These are phyloP conservation scores for Mrakia hoshinonis DNA, from an alignment of 768 basidiomycete species.

Conservation along the genomic window DNA sequence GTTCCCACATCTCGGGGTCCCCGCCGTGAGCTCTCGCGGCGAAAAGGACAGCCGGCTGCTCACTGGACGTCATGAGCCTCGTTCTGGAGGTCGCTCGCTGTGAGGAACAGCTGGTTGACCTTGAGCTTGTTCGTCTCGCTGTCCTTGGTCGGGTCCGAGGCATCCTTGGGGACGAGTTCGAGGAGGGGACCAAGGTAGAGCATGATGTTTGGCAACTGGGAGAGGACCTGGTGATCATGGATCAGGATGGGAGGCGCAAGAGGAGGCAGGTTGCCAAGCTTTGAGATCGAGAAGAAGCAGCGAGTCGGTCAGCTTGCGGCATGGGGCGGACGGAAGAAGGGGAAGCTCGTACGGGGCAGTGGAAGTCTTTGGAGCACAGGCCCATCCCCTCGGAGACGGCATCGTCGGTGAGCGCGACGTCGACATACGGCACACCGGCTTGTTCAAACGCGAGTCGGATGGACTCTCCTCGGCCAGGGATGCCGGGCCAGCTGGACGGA, in stretches of 20 bases:
- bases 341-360: not conserved
- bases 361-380: not conserved
- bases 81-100: conserved; percentile 34
- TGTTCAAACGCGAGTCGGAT: conserved; percentile 44
- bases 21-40: not conserved
- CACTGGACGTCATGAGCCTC: conserved; percentile 26
- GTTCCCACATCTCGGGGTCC: no score
- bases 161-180: conserved; percentile 40
- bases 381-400: conserved; percentile 2
- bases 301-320: not conserved
- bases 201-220: conserved; percentile 44
- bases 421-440: conserved; percentile 41
- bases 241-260: conserved; percentile 46
- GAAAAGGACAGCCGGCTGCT: not conserved
- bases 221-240: conserved; percentile 38
- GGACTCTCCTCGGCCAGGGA: conserved; percentile 44
- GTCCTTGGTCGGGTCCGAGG: conserved; percentile 29
- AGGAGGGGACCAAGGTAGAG: conserved; percentile 41
- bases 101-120: conserved; percentile 44
- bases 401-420: conserved; percentile 27
- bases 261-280: conserved; percentile 35
- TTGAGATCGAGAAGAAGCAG: not conserved
- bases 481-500: not conserved
- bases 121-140: conserved; percentile 33
- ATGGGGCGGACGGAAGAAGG: not conserved